A percentile compares a stretch with the other conserved stretches of the same genome.
phyloP scores from a whole-genome alignment of 306 rosid genomes.

The Vigna radiata region DNA sequence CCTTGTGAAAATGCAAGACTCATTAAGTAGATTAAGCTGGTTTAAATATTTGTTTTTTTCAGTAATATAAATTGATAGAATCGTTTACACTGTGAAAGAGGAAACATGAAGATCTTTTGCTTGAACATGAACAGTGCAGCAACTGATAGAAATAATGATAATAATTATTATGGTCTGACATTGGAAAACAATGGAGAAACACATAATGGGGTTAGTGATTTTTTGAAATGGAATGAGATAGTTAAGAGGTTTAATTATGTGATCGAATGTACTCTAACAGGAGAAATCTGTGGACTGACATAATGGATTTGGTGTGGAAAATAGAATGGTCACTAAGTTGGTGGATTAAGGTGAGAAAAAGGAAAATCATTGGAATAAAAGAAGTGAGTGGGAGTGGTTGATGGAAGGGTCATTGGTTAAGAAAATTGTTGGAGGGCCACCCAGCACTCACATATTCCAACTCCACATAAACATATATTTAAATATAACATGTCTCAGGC shows the following conservation, averaged over 20 bases:
- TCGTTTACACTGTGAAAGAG: not conserved
- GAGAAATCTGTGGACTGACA: constrained; percentile 37
- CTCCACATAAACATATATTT: constrained; percentile 20
- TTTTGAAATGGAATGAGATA: not conserved
- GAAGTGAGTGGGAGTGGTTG: constrained; percentile 47
- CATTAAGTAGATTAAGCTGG: too few species aligned
- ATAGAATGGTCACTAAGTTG: constrained; percentile 18
- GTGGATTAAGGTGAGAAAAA: constrained; percentile 32
- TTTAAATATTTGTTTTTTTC: not conserved
- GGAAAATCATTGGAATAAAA: constrained; percentile 5
- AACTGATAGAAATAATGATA: not conserved
- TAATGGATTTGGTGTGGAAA: constrained; percentile 30
- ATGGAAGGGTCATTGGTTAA: constrained; percentile 28
- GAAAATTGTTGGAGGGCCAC: constrained; percentile 35
- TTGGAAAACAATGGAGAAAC: not conserved
- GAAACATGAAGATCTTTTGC: not conserved
- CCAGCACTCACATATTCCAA: constrained; percentile 4
- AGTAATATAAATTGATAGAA: not conserved
- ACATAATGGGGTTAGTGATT: not conserved
- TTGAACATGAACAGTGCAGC: not conserved
- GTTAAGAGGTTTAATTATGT: constrained; percentile 15
- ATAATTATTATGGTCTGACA: not conserved
- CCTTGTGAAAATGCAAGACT: too few species aligned
- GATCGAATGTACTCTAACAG: constrained; percentile 4
- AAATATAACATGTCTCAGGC: constrained; percentile 12